Conservation (phyloP, 2,329 filamentous ascomycete genomes). For the Sporothrix pallida region DNA sequence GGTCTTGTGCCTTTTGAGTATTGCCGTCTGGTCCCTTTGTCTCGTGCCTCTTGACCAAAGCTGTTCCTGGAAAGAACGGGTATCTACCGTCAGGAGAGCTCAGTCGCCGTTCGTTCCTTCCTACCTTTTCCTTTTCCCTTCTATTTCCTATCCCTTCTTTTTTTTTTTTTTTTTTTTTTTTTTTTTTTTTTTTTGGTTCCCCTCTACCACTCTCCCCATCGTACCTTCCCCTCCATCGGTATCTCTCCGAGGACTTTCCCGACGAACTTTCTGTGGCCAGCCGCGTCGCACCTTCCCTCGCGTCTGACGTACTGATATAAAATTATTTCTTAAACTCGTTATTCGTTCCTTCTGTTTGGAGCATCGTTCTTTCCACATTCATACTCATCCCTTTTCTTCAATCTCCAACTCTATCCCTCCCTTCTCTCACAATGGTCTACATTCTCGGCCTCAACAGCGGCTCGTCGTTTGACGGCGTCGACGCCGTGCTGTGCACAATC, state of each 20-base stretch:
- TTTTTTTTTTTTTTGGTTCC: neutral
- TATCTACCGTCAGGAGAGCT: neutral
- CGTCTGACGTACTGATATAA: slow-evolving; percentile 12
- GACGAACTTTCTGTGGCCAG: neutral
- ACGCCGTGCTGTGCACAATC: slow-evolving; percentile 43
- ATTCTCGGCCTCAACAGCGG: slow-evolving; percentile 45
- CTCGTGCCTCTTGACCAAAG: neutral
- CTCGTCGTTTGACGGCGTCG: slow-evolving; percentile 44
- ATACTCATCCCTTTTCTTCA: neutral
- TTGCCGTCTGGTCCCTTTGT: neutral
- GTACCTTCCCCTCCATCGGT: neutral
- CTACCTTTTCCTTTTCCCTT: neutral
- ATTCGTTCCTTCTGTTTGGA: neutral
- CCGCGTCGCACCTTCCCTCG: slow-evolving; percentile 3
- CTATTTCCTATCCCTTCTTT: neutral
- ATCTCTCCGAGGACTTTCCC: neutral
- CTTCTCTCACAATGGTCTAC: slow-evolving; percentile 37
- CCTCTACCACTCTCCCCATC: neutral
- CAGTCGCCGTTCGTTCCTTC: neutral
- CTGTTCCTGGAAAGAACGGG: neutral
- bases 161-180: neutral
- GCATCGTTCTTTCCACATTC: neutral
- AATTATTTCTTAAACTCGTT: neutral
- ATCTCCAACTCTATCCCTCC: neutral
- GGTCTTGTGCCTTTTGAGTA: neutral